Evolutionary conservation across 1,284 basidiomycete genomes (phyloP), one percentile per base, ranked within the genome.

Genomic region (Uromyces viciae-fabae): DNA sequence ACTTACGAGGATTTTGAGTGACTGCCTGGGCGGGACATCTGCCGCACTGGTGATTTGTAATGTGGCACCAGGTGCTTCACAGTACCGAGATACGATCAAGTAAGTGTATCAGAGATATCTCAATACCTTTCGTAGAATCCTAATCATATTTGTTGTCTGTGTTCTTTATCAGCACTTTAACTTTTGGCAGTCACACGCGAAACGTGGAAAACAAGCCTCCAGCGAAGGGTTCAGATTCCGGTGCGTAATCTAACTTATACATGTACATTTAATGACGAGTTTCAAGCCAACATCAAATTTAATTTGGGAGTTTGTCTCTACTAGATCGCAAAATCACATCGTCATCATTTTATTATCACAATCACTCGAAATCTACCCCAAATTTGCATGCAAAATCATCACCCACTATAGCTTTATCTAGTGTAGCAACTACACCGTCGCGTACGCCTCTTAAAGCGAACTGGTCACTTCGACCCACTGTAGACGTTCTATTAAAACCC

Each of bases 1-100:
- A 84, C 88, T 94, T 40, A 94, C 93, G 0, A 88, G 93, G 38
- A 90, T 94, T 72, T 88, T 94, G 93, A 90, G 92, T 85, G 86
- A 93, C 82, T 92, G 93, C 0, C 89, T 94, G 0, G 92, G 93
- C 31, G 93, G 93, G 7, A 88, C 88, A 0, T 91, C 92, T 0
- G 88, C 92, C 9, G 92, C 92, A 0, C 86, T 94, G 40, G 87
- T 94, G 62, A 92, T 94, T 42, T 93, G 93, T 85, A 94, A 93
- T 84, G 87, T 94, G 9, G 92, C 93, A 1, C 93, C 93, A 15
- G 92, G 92, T 0, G 87, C 87, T 31, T 92, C 90, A 85, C 93
- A 93, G 83, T 88, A 92, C 78, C 90, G 92, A 84, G 93, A 94
- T 86, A 93, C 92, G 2, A 87, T 93, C 40, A 93, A 94, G 75